Percentiles rank a stretch among this genome's conserved stretches.
These are phyloP conservation scores for Taphrina communis DNA, from an alignment of 1,139 yeast species.

Conservation along the genomic window DNA sequence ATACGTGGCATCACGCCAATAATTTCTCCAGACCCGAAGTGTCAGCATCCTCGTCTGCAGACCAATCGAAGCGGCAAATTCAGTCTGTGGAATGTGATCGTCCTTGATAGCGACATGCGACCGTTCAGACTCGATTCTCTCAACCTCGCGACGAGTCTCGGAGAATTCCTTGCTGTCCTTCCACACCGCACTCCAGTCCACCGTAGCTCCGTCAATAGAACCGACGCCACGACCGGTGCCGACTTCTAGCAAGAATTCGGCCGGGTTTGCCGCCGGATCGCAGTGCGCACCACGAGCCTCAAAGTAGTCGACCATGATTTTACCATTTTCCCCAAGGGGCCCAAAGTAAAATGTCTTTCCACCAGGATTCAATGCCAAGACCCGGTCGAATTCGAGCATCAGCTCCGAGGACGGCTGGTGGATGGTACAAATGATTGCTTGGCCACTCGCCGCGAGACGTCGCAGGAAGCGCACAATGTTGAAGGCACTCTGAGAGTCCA, in stretches of 20 bases:
- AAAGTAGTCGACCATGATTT: slow-evolving; percentile 67
- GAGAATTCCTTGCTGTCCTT: slow-evolving; percentile 61
- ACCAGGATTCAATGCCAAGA: slow-evolving; percentile 72
- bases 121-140: slow-evolving; percentile 44
- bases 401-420: slow-evolving; percentile 83
- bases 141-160: slow-evolving; percentile 52
- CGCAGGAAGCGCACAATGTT: slow-evolving; percentile 76
- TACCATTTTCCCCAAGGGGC: slow-evolving; percentile 70
- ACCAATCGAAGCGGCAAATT: slow-evolving; percentile 56
- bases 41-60: slow-evolving; percentile 63
- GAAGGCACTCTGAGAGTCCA: slow-evolving; percentile 93
- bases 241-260: slow-evolving; percentile 81
- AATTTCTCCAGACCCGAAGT: slow-evolving; percentile 62
- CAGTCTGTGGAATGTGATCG: slow-evolving; percentile 32
- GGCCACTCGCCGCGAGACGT: slow-evolving; percentile 76
- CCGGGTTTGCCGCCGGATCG: slow-evolving; percentile 74
- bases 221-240: slow-evolving; percentile 79
- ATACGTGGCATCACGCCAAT: slow-evolving; percentile 76
- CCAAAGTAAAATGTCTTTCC: slow-evolving; percentile 84
- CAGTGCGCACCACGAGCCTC: slow-evolving; percentile 71
- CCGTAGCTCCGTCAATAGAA: slow-evolving; percentile 61
- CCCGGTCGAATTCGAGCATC: slow-evolving; percentile 76
- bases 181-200: slow-evolving; percentile 73
- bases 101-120: slow-evolving; percentile 44
- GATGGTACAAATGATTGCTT: slow-evolving; percentile 80